Base-by-base conservation (phyloP, 495 filamentous ascomycete species). In the Penicillium flavigenum region DNA sequence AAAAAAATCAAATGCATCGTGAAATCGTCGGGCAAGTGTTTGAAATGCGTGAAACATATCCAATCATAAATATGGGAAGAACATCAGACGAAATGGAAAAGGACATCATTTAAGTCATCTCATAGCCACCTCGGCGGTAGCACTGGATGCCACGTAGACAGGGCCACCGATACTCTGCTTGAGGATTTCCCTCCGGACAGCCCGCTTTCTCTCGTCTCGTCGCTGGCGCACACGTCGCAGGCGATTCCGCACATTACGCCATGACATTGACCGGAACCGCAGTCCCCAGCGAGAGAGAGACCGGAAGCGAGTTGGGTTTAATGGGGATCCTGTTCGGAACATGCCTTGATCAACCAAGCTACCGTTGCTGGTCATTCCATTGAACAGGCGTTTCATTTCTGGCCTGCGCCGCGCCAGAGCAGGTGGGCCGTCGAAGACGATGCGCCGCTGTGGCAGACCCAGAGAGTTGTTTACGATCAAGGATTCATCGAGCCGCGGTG, bases 111-210 rank as follows among this genome's bases (percentile, higher is more conserved):
- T 36, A 55, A 49, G 36, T 53, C 34, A 42, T 39, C 51, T 62
- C 58, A 59, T 26, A 29, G 59, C 27, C 48, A 60, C 46, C 1
- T 48, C 58, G 47, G 63, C 56, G 19, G 62, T 51, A 31, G 65
- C 53, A 43, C 72, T 72, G 10, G 72, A 77, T 22, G 64, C 66
- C 52, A 74, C 65, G 46, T 71, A 61, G 4, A 74, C 57, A 14
- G 69, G 70, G 26, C 63, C 65, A 4, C 81, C 79, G 65, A 95
- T 96, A 61, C 80, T 88, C 54, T 81, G 77, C 63, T 88, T 82
- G 51, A 95, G 76, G 60, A 75, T 79, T 52, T 86, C 79, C 46
- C 85, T 81, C 53, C 85, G 74, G 60, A 82, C 86, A 71, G 90
- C 88, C 46, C 72, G 73, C 59, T 71, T 78, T 26, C 67, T 67